Evolutionary conservation across 306 rosid genomes (phyloP), one percentile per base, ranked within the genome.

Genomic region (Dalbergia oliveri): DNA sequence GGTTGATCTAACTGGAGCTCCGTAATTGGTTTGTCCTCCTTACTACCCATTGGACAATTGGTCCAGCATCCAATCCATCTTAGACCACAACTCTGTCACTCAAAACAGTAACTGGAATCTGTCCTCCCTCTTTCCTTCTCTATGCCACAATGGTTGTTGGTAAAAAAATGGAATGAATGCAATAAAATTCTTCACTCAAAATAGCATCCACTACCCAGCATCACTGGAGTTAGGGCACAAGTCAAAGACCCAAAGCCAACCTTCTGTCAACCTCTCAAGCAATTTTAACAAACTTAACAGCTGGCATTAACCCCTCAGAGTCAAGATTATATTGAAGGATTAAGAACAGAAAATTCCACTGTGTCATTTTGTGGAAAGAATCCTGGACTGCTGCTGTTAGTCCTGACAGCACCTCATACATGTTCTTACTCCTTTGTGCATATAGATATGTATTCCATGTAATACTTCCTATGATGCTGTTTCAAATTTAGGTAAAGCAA

Each of bases 321-420:
- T 43, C 69, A 31, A 75, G 34, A 33, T 60, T 75, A 26, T 75
- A 35, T n/a, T 44, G 60, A 60, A 61, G 13, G 34, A 75, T 61
- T 26, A 45, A 45, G 41, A 44, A 43, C 47, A 15, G 13, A 45
- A 10, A 64, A 41, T 61, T 43, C 21, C 9, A 1, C 61, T 16
- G 37, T 16, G 37, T 5, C 45, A 23, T 26, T 44, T 9, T 4
- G n/a, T 19, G 16, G 69, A 59, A 58, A 43, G 49, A 31, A 61
- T 47, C 79, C 71, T 75, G 59, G 60, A 62, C 61, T 49, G 62
- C 62, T 11, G 35, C 21, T 44, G 9, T 67, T 44, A 75, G 59
- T 43, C 61, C 33, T 31, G 62, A 62, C 15, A 61, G 5, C 60
- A 62, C 62, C 35, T 47, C 62, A 75, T 31, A 34, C 47, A 6